Evolutionary conservation across 768 basidiomycete species (phyloP).

Genomic region (Gymnopilus dilepis): DNA sequence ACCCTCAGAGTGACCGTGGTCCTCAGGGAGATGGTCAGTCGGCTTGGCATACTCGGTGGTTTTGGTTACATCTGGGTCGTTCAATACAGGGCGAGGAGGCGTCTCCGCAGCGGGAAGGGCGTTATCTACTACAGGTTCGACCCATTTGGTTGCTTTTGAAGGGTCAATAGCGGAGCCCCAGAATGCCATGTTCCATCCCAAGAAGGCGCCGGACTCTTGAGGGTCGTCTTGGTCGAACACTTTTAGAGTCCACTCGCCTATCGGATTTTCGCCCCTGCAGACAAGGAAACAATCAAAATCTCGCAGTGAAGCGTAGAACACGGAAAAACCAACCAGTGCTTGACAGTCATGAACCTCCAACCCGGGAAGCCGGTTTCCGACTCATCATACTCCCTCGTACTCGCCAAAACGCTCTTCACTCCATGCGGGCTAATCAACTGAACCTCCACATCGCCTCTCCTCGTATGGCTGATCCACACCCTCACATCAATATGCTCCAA

Average conservation of each 20-base stretch:
- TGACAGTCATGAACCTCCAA: constrained; percentile 96
- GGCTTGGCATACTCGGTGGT: constrained; percentile 80
- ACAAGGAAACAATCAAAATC: constrained; percentile 18
- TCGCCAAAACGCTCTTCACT: constrained; percentile 82
- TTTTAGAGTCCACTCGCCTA: constrained; percentile 89
- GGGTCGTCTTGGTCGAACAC: constrained; percentile 77
- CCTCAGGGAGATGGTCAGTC: constrained; percentile 81
- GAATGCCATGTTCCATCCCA: constrained; percentile 90
- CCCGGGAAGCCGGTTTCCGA: constrained; percentile 77
- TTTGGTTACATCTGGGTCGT: constrained; percentile 36
- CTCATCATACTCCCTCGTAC: constrained; percentile 66
- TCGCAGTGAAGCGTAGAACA: no score
- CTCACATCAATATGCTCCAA: constrained; percentile 92
- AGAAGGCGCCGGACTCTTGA: constrained; percentile 65
- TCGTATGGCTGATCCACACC: constrained; percentile 89
- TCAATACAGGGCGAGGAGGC: constrained; percentile 42
- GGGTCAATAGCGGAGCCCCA: constrained; percentile 90
- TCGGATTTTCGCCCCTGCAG: constrained; percentile 86
- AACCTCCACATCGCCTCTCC: constrained; percentile 92
- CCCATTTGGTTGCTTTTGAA: constrained; percentile 62
- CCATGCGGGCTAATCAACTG: constrained; percentile 85
- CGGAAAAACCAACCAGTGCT: constrained; percentile 79
- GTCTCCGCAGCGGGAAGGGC: constrained; percentile 49
- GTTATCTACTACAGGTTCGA: constrained; percentile 57
- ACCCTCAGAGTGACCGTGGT: constrained; percentile 81